These are phyloP conservation scores for Remersonia thermophila DNA, from an alignment of 2,329 filamentous ascomycete species.

Conservation along the genomic window DNA sequence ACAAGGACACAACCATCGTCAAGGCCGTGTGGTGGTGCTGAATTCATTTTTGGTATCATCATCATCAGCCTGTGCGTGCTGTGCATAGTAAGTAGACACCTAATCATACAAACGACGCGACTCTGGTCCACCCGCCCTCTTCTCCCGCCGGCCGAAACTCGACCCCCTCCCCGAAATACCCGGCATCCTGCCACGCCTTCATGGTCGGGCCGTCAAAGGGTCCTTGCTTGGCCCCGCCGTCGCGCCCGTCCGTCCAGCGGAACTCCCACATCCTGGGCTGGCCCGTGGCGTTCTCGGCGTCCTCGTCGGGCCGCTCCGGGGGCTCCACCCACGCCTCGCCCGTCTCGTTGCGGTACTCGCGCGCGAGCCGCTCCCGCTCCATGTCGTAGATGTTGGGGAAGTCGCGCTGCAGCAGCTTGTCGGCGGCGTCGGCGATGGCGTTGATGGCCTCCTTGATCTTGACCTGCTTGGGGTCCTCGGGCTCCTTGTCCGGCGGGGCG, in stretches of 20 bases:
- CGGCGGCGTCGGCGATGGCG: slow-evolving; percentile 77
- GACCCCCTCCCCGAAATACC: slow-evolving; percentile 85
- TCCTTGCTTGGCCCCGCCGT: slow-evolving; percentile 67
- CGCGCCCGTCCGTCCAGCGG: slow-evolving; percentile 79
- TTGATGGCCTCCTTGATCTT: slow-evolving; percentile 64
- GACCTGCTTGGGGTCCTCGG: slow-evolving; percentile 56
- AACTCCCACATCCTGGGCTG: slow-evolving; percentile 64
- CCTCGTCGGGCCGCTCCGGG: slow-evolving; percentile 18
- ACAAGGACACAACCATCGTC: no score
- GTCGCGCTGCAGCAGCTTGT: slow-evolving; percentile 71
- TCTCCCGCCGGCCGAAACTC: slow-evolving; percentile 56
- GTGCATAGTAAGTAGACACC: not conserved
- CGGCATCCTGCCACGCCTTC: slow-evolving; percentile 81
- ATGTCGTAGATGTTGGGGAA: slow-evolving; percentile 85
- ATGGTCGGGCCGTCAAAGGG: slow-evolving; percentile 79
- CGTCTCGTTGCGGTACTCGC: slow-evolving; percentile 74
- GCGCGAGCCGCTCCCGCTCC: slow-evolving; percentile 69
- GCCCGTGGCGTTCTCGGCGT: slow-evolving; percentile 11
- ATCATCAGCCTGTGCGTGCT: no score
- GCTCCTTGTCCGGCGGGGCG: slow-evolving; percentile 24
- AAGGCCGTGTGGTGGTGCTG: no score
- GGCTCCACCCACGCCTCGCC: slow-evolving; percentile 67
- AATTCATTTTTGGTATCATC: no score
- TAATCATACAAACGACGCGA: slow-evolving; percentile 18
- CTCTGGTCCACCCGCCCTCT: slow-evolving; percentile 26